These are phyloP conservation scores for Salix arbutifolia DNA, from an alignment of 345 rosid genomes.

Conservation along the genomic window DNA sequence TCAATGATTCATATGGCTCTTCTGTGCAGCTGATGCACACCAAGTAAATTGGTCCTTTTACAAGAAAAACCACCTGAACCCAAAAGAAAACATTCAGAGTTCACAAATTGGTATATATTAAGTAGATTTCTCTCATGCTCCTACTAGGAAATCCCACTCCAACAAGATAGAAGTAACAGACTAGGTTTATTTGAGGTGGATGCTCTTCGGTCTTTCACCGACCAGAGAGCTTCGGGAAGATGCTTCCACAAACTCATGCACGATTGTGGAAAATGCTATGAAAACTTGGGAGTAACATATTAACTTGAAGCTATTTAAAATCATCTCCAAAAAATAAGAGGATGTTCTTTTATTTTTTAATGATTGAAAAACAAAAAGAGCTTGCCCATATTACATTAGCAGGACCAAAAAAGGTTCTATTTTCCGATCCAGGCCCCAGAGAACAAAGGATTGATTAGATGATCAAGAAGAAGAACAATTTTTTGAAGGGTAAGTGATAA, in stretches of 20 bases:
- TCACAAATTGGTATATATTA: neutral
- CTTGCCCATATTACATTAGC: neutral
- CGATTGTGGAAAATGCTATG: neutral
- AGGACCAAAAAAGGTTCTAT: neutral
- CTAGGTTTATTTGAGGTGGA: neutral
- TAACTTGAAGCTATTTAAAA: neutral
- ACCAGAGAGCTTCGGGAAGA: neutral
- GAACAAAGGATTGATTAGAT: neutral
- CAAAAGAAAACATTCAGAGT: constrained; percentile 2
- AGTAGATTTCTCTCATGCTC: neutral
- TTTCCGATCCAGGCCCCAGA: neutral
- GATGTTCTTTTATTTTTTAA: neutral
- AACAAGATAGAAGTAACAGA: constrained; percentile 3
- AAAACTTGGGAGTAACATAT: neutral
- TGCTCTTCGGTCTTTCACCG: neutral
- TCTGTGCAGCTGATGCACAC: constrained; percentile 98
- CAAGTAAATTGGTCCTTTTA: constrained; percentile 94
- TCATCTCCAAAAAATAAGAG: neutral
- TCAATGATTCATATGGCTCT: constrained; percentile 83
- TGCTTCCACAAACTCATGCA: neutral
- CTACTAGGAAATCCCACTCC: neutral
- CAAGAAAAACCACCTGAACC: constrained; percentile 86
- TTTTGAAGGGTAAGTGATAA: constrained; percentile 6
- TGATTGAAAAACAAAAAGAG: neutral
- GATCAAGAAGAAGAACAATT: neutral